phyloP scores from a whole-genome alignment of 2,329 filamentous ascomycete genomes.

The Blastomyces gilchristii region DNA sequence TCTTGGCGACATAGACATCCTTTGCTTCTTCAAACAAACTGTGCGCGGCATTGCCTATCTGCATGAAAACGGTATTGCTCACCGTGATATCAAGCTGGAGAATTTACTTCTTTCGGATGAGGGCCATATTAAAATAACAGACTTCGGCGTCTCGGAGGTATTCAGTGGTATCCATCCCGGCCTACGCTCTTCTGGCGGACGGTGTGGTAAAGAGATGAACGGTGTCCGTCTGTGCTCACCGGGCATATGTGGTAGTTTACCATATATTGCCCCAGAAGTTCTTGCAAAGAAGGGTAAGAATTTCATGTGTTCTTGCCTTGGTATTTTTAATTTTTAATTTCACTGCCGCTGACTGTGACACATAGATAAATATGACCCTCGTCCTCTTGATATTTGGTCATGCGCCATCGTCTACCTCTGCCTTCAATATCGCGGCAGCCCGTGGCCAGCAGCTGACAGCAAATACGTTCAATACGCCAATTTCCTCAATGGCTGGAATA shows the following conservation, averaged over 20 bases:
- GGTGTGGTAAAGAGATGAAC: constrained; percentile 63
- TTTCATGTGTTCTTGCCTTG: neutral
- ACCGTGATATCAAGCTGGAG: constrained; percentile 84
- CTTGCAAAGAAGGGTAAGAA: constrained; percentile 50
- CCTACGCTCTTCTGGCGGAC: constrained; percentile 58
- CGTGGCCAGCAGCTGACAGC: constrained; percentile 61
- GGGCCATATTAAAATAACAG: constrained; percentile 79
- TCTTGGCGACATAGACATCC: constrained; percentile 57
- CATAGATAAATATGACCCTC: constrained; percentile 55
- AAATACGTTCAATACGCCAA: constrained; percentile 52
- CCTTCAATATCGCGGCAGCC: constrained; percentile 59
- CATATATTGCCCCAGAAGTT: constrained; percentile 82
- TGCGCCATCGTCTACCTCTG: constrained; percentile 74
- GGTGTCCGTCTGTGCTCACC: constrained; percentile 62
- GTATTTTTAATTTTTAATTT: neutral
- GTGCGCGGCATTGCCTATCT: constrained; percentile 73
- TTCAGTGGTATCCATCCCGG: constrained; percentile 76
- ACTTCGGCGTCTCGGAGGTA: constrained; percentile 82
- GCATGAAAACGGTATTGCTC: constrained; percentile 73
- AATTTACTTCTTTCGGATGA: constrained; percentile 70
- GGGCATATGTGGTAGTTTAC: constrained; percentile 73
- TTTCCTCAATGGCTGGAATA: constrained; percentile 58
- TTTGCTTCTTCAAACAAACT: constrained; percentile 84
- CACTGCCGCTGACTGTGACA: constrained; percentile 8
- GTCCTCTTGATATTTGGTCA: constrained; percentile 76